phyloP scores from a whole-genome alignment of 176 grass and related monocot genomes.

The bread wheat (Triticum aestivum) region IWGSC_CS_RefSeq_v2.1 NC_057807.1:437945608-437946107 shows the following conservation, averaged over 20 bases:
- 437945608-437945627: background rate
- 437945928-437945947: background rate
- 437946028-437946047: no score
- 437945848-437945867: constrained; percentile 25
- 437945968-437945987: background rate
- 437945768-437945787: no score
- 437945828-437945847: constrained; percentile 53
- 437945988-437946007: background rate
- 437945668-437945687: background rate
- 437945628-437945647: background rate
- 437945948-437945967: background rate
- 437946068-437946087: no score
- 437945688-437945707: constrained; percentile 2
- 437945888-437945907: constrained; percentile 28
- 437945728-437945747: background rate
- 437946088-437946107: no score
- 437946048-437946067: no score
- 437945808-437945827: constrained; percentile 53
- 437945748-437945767: no score
- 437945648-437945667: background rate
- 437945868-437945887: background rate
- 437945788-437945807: constrained; percentile 21
- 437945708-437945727: constrained; percentile 20
- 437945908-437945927: constrained; percentile 6
- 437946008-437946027: background rate